Percentiles rank a stretch among this genome's conserved stretches.
phyloP scores from a whole-genome alignment of 2,329 filamentous ascomycete genomes.

The Chaetomiaceae sp. region DNA sequence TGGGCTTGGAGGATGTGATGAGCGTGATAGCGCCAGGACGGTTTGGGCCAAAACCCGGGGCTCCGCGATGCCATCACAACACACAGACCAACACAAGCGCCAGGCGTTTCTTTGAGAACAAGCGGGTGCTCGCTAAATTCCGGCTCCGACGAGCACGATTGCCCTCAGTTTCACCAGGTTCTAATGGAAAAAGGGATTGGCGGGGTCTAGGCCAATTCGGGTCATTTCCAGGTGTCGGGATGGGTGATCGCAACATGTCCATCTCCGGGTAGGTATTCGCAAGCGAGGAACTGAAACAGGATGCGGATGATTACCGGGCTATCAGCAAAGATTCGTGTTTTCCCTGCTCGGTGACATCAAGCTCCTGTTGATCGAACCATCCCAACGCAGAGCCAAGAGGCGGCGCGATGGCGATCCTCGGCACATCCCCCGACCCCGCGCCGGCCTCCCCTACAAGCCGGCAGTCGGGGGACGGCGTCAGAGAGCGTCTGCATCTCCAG shows the following conservation, averaged over 20 bases:
- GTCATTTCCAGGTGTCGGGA: not conserved
- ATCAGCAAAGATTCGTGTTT: not conserved
- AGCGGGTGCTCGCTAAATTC: too few relatives aligned
- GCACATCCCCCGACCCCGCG: conserved; percentile 1
- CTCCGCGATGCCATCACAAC: not conserved
- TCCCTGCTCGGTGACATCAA: conserved; percentile 16
- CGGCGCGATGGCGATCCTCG: conserved; percentile 4
- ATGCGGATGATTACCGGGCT: too few relatives aligned
- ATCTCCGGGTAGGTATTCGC: not conserved
- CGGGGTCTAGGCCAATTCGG: not conserved
- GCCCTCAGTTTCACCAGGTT: not conserved
- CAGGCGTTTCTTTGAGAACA: too few relatives aligned
- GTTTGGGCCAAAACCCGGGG: not conserved
- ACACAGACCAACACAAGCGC: not conserved
- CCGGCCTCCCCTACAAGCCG: not conserved
- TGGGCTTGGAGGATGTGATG: not conserved
- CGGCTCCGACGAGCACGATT: not conserved
- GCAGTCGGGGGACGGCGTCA: too few relatives aligned
- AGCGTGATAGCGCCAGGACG: conserved; percentile 1
- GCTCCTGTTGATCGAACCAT: conserved; percentile 4
- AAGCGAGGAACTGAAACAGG: conserved; percentile 15
- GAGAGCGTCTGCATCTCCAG: conserved; percentile 24
- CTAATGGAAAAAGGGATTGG: not conserved
- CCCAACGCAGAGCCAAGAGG: not conserved
- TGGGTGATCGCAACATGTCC: not conserved